phyloP scores from a whole-genome alignment of 768 basidiomycete species.

The Dacryopinax spathularia region DNA sequence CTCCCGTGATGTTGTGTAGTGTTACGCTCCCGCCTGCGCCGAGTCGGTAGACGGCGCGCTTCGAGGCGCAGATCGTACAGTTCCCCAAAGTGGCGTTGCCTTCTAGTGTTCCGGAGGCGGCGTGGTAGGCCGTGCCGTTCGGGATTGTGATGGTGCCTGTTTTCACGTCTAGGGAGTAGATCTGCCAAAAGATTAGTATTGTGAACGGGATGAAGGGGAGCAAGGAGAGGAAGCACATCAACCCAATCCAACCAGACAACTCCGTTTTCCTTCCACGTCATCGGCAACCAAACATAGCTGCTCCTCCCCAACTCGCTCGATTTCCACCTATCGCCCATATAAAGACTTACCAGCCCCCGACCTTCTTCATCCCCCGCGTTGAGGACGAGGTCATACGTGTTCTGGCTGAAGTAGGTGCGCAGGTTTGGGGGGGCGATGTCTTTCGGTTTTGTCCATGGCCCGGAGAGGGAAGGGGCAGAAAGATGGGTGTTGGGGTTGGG shows the following conservation, averaged over 20 bases:
- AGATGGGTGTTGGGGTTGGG: conserved; percentile 51
- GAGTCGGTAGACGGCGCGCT: conserved; percentile 37
- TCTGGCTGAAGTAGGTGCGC: conserved; percentile 49
- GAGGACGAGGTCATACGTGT: conserved; percentile 31
- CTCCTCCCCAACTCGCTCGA: conserved; percentile 40
- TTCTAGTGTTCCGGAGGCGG: conserved; percentile 36
- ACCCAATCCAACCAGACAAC: neutral
- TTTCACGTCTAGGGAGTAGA: neutral
- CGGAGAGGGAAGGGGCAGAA: conserved; percentile 38
- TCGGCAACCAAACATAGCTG: conserved; percentile 41
- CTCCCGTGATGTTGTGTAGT: conserved; percentile 42
- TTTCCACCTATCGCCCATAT: conserved; percentile 54
- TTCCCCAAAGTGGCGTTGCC: conserved; percentile 34
- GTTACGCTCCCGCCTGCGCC: conserved; percentile 46
- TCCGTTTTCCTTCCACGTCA: conserved; percentile 17
- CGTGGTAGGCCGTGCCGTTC: conserved; percentile 41
- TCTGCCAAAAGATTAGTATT: neutral
- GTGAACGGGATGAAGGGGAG: neutral
- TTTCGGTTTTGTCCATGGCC: conserved; percentile 41
- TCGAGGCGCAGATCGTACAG: conserved; percentile 38
- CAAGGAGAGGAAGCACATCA: neutral
- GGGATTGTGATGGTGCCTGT: conserved; percentile 22
- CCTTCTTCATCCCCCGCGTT: conserved; percentile 20
- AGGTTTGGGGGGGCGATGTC: conserved; percentile 40
- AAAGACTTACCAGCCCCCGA: conserved; percentile 37